Conservation (phyloP, 148 eudicot species). For the Rhododendron kiyosumense region DNA sequence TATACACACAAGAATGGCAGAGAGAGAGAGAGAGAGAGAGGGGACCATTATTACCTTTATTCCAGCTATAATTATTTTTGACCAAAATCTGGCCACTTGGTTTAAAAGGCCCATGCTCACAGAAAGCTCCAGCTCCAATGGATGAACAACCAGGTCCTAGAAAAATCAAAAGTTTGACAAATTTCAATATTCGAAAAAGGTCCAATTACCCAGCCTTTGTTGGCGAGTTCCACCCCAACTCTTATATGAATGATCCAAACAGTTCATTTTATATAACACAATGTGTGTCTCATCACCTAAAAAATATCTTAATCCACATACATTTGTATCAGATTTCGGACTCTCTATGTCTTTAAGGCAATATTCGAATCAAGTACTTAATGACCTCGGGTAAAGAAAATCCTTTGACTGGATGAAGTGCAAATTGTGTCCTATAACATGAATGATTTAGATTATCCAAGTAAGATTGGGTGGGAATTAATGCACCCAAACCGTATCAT, state of each 20-base stretch:
- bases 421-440: background rate
- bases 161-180: background rate
- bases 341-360: background rate
- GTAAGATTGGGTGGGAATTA: background rate
- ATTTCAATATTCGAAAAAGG: background rate
- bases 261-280: background rate
- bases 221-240: too few species aligned
- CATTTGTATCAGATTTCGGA: background rate
- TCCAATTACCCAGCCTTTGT: background rate
- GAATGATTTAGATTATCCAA: background rate
- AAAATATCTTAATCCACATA: background rate
- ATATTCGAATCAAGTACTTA: background rate
- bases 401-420: background rate
- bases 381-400: background rate
- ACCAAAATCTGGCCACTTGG: slow-evolving; percentile 47
- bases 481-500: background rate
- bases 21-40: too few species aligned
- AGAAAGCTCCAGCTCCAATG: slow-evolving; percentile 74
- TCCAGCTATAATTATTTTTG: slow-evolving; percentile 67
- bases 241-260: background rate
- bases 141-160: slow-evolving; percentile 90
- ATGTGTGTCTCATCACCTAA: background rate
- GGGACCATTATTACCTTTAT: slow-evolving; percentile 42
- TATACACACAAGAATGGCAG: too few species aligned
- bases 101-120: slow-evolving; percentile 74